Evolutionary conservation across 495 filamentous ascomycete genomes (phyloP).

Genomic region (Tuber brumale): DNA sequence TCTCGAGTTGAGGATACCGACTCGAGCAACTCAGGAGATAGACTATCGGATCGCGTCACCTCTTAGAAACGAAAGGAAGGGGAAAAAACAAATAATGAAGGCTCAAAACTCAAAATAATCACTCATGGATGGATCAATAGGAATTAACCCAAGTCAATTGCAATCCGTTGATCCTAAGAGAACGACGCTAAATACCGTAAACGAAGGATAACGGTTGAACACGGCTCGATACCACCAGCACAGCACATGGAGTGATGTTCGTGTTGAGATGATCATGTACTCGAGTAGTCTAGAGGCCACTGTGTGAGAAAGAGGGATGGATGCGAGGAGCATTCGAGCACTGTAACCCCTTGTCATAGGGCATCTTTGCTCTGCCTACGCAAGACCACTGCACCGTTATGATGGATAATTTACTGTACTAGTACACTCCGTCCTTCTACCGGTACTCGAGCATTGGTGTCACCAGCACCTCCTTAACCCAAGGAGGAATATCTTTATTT

Average conservation of each 20-base stretch:
- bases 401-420: too few relatives aligned
- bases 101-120: background rate
- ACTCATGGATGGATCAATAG: constrained; percentile 4
- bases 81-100: background rate
- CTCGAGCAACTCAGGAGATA: constrained; percentile 5
- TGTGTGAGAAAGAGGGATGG: background rate
- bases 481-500: background rate
- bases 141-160: background rate
- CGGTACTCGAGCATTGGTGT: background rate
- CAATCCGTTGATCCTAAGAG: background rate
- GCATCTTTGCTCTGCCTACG: background rate
- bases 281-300: background rate
- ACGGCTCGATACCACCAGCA: background rate
- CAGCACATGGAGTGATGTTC: background rate
- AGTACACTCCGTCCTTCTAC: background rate
- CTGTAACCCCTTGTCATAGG: background rate
- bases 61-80: background rate
- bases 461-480: background rate
- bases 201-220: background rate
- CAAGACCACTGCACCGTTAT: background rate
- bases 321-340: background rate
- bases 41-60: background rate
- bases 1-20: constrained; percentile 6
- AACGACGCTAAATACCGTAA: background rate
- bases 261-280: background rate